phyloP scores from a whole-genome alignment of 306 rosid genomes.

The Purshia tridentata region DNA sequence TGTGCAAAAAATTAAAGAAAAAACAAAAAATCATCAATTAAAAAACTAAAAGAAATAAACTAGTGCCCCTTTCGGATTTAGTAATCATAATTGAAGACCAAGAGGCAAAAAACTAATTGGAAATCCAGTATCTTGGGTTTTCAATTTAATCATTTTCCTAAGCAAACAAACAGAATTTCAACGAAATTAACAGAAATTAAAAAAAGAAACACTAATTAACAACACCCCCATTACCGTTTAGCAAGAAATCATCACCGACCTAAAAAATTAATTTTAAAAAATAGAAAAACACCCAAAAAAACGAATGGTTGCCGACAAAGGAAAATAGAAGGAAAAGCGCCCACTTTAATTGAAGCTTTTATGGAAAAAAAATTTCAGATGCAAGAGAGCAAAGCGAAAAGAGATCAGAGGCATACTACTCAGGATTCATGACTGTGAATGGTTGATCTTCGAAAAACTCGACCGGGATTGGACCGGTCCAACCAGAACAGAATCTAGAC shows the following conservation, averaged over 20 bases:
- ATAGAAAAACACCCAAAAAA: neutral
- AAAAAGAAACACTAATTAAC: neutral
- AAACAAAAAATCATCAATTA: neutral
- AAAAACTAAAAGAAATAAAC: neutral
- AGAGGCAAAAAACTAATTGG: neutral
- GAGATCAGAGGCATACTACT: constrained; percentile 43
- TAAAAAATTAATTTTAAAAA: neutral
- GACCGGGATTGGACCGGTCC: constrained; percentile 40
- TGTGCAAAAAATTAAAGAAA: too few relatives aligned
- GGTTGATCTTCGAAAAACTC: constrained; percentile 24
- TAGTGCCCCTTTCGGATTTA: neutral
- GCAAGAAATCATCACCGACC: constrained; percentile 23
- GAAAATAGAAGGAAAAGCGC: neutral
- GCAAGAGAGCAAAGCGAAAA: neutral
- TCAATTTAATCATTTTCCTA: neutral
- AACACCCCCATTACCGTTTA: neutral
- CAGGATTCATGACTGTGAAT: constrained; percentile 46
- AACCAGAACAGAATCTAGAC: constrained; percentile 1
- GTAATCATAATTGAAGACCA: neutral
- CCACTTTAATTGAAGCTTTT: neutral
- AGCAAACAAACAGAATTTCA: neutral
- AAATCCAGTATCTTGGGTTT: neutral
- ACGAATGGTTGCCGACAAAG: neutral
- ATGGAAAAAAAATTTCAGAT: neutral
- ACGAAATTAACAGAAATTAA: neutral